Base-by-base conservation (phyloP, 495 filamentous ascomycete species). In the Recurvomyces mirabilis region DNA sequence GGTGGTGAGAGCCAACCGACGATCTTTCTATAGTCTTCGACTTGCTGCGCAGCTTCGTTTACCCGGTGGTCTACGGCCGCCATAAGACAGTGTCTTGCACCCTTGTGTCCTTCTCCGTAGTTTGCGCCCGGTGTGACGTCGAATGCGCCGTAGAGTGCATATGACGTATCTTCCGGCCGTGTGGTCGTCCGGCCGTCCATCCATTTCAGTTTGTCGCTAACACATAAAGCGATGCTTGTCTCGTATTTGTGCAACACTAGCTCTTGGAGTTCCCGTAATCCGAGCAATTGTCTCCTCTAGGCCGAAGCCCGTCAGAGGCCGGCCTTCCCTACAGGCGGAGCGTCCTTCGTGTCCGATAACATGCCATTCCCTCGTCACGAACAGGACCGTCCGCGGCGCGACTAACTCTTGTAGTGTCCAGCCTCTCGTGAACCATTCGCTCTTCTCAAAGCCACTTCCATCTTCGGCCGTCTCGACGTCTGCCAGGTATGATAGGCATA, bases 401-500 rank as follows among this genome's bases (percentile, higher is more conserved):
- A 56, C 39, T 30, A n/a, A n/a, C n/a, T n/a, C n/a, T n/a, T n/a
- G n/a, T n/a, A n/a, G n/a, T n/a, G n/a, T n/a, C n/a, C n/a, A 49
- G 12, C 46, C 46, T 29, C 46, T 19, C 31, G 22, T 19, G 21
- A 35, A 49, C 46, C 46, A 49, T 23, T 35, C 39, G 38, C 45
- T 41, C 17, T 30, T 36, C 22, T 22, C 24, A 15, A 47, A 29
- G 2, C 13, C 23, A 18, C n/a, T 15, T n/a, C 19, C 9, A 12
- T 24, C 25, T 4, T 41, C 32, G 24, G n/a, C 30, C 20, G 38
- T 23, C 5, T 5, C 6, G 10, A 48, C 44, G 32, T 48, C 49
- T 28, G 29, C 22, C 25, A 54, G 42, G 24, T 51, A 54, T 23
- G 41, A 47, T n/a, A 47, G 51, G 42, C 52, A 51, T 21, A 46